Evolutionary conservation across 2,329 filamentous ascomycete genomes (phyloP).

Genomic region (Ophiostoma triangulosporum): DNA sequence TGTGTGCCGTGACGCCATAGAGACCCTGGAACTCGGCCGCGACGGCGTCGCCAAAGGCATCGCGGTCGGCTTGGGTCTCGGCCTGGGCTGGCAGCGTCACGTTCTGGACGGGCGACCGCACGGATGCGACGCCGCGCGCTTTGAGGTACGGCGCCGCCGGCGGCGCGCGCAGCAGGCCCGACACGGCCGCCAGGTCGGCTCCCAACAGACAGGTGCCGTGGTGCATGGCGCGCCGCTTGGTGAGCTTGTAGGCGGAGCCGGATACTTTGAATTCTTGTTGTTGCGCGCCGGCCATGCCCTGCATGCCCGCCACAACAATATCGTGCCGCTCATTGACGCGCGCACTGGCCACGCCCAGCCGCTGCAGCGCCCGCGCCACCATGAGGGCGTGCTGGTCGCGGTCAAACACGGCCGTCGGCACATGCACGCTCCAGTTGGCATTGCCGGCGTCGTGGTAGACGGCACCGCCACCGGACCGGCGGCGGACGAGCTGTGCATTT

Average conservation of each 20-base stretch:
- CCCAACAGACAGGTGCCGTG: slow-evolving; percentile 81
- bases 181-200: slow-evolving; percentile 59
- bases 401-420: slow-evolving; percentile 61
- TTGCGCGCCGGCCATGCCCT: no score
- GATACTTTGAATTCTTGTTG: slow-evolving; percentile 53
- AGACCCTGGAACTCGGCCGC: slow-evolving; percentile 51
- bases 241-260: slow-evolving; percentile 91
- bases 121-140: slow-evolving; percentile 80
- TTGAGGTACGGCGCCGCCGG: slow-evolving; percentile 56
- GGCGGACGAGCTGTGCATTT: slow-evolving; percentile 53
- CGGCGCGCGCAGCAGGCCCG: slow-evolving; percentile 61
- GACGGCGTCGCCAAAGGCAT: slow-evolving; percentile 40
- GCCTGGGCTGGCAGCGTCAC: slow-evolving; percentile 25
- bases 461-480: slow-evolving; percentile 77
- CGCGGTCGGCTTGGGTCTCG: slow-evolving; percentile 5
- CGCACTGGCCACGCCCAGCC: slow-evolving; percentile 50
- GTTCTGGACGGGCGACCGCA: slow-evolving; percentile 73
- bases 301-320: slow-evolving; percentile 57
- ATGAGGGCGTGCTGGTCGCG: slow-evolving; percentile 82
- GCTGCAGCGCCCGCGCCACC: slow-evolving; percentile 69
- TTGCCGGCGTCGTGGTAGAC: slow-evolving; percentile 93
- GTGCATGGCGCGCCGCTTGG: slow-evolving; percentile 62
- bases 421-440: slow-evolving; percentile 88
- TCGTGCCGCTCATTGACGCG: slow-evolving; percentile 86
- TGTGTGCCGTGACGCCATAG: slow-evolving; percentile 38